A percentile compares a stretch with the other conserved stretches of the same genome.
Evolutionary conservation across 371 early-diverging fungal genomes (phyloP).

Genomic region (Lichtheimia hyalospora): DNA sequence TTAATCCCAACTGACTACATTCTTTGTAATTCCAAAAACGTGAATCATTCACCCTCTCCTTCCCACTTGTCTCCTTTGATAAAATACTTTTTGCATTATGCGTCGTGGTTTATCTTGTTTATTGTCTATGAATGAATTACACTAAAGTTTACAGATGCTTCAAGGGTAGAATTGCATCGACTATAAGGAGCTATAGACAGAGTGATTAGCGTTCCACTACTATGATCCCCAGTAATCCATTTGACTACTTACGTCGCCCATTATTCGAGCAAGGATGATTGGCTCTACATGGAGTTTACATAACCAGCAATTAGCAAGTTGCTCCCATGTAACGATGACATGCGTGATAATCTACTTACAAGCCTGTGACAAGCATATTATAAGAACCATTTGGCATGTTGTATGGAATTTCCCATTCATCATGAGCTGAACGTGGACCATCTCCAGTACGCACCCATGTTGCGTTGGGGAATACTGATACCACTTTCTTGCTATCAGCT

Average conservation of each 20-base stretch:
- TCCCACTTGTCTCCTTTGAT: background rate
- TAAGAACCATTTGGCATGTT: conserved; percentile 27
- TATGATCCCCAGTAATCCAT: background rate
- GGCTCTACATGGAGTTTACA: conserved; percentile 15
- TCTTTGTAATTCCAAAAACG: background rate
- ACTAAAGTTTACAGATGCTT: conserved; percentile 14
- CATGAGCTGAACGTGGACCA: conserved; percentile 3
- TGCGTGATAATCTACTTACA: conserved; percentile 25
- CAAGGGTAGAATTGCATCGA: conserved; percentile 19
- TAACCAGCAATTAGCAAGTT: background rate
- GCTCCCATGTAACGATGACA: background rate
- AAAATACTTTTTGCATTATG: background rate
- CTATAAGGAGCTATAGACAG: conserved; percentile 26
- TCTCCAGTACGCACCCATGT: conserved; percentile 9
- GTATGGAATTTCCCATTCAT: conserved; percentile 32
- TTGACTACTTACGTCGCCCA: conserved; percentile 22
- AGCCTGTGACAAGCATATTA: conserved; percentile 25
- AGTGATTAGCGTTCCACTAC: background rate
- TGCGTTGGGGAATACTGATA: conserved; percentile 16
- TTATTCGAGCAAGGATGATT: conserved; percentile 34
- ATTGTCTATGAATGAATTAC: conserved; percentile 4
- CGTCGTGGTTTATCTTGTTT: background rate
- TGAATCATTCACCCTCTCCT: background rate
- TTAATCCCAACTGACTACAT: background rate
- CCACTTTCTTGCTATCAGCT: conserved; percentile 10